phyloP scores from a whole-genome alignment of 495 filamentous ascomycete species.

The Parathielavia appendiculata region DNA sequence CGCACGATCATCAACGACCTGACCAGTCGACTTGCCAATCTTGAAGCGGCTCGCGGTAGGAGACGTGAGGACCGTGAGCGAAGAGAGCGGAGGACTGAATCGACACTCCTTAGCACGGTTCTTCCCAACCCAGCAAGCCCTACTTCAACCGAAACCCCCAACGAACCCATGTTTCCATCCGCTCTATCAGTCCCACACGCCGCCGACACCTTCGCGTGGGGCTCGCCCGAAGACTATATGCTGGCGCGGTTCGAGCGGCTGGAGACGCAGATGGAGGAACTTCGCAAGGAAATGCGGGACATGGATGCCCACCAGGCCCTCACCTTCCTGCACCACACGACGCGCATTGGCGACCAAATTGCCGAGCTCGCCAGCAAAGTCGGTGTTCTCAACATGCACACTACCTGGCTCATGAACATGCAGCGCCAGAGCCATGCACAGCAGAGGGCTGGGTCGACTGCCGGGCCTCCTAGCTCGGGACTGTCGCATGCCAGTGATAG shows the following conservation, averaged over 20 bases:
- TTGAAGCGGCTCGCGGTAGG: conserved; percentile 10
- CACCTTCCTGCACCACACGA: conserved; percentile 46
- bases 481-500: not conserved
- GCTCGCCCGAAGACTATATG: conserved; percentile 32
- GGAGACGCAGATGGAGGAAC: conserved; percentile 42
- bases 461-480: not conserved
- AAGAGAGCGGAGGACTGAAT: not conserved
- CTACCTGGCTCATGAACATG: conserved; percentile 49
- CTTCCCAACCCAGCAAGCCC: not conserved
- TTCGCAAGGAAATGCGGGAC: conserved; percentile 42
- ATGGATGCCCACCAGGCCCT: conserved; percentile 45
- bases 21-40: conserved; percentile 15
- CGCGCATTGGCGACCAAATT: conserved; percentile 48
- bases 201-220: conserved; percentile 6
- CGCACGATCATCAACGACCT: conserved; percentile 29
- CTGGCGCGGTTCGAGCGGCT: conserved; percentile 47
- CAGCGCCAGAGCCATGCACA: conserved; percentile 26
- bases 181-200: not conserved
- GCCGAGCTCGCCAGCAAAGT: conserved; percentile 49
- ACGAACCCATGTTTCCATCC: not conserved
- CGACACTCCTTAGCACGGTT: not conserved
- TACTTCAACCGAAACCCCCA: not conserved
- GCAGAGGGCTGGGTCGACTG: conserved; percentile 11
- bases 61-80: conserved; percentile 1
- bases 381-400: conserved; percentile 50